Evolutionary conservation across 176 grass and related monocot species (phyloP).

Genomic region (Dactylis glomerata): DNA sequence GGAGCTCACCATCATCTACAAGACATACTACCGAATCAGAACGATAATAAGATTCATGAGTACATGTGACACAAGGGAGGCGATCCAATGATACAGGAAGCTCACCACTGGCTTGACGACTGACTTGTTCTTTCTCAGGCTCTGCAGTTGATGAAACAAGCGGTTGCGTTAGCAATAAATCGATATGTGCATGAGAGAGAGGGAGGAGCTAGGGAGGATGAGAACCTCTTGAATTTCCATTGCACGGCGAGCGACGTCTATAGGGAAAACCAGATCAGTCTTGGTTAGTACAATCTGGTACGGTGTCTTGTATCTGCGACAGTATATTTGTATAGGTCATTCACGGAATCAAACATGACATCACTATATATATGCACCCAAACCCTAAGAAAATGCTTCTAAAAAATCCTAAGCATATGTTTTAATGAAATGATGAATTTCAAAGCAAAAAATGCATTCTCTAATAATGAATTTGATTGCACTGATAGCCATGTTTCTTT

Average conservation of each 20-base stretch:
- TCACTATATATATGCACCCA: not conserved
- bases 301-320: constrained; percentile 63
- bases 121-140: constrained; percentile 73
- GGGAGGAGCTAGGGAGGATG: not conserved
- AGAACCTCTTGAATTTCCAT: constrained; percentile 89
- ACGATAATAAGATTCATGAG: not conserved
- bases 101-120: constrained; percentile 80
- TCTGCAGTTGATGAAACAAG: constrained; percentile 38
- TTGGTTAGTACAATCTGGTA: constrained; percentile 85
- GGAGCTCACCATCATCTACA: constrained; percentile 92
- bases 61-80: not conserved
- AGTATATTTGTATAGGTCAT: not conserved
- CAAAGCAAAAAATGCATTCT: not conserved
- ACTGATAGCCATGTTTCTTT: not conserved
- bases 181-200: not conserved
- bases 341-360: not conserved
- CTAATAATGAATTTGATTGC: not conserved
- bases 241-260: constrained; percentile 82
- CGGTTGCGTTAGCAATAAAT: constrained; percentile 4
- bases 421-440: not conserved
- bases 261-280: constrained; percentile 93
- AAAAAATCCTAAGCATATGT: not conserved
- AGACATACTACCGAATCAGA: not conserved
- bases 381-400: too few species aligned
- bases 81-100: constrained; percentile 1